Evolutionary conservation across 192 early-diverging fungal species (phyloP), one percentile per base, ranked within the genome.

Genomic region (Phlyctochytrium bullatum): DNA sequence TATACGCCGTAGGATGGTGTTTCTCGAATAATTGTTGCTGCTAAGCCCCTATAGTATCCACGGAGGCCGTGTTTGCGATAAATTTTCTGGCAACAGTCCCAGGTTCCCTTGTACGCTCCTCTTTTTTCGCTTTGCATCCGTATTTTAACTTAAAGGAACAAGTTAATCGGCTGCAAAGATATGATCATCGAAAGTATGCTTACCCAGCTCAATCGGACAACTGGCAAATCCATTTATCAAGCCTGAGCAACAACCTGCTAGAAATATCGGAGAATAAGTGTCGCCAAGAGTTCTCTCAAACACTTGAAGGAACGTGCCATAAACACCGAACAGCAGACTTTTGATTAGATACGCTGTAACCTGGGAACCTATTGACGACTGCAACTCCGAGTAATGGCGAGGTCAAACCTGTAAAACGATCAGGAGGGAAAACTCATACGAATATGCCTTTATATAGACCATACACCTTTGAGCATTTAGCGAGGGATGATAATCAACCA

Each of bases 401-500:
- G 14, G 89, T 84, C 94, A 98, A 95, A 56, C 96, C 96, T 47
- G 20, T 47, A 6, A 20, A 20, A n/a, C n/a, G n/a, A n/a, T n/a
- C n/a, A n/a, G n/a, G n/a, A n/a, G n/a, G n/a, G n/a, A n/a, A n/a
- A n/a, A n/a, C n/a, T n/a, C n/a, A n/a, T n/a, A n/a, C n/a, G n/a
- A n/a, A n/a, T n/a, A n/a, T n/a, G n/a, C n/a, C n/a, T 57, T 94
- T 91, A 83, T 95, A 98, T 52, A 98, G 86, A 67, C 94, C 94
- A 27, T 53, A n/a, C 31, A 80, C 79, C 72, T 69, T n/a, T n/a
- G n/a, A n/a, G n/a, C n/a, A n/a, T n/a, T n/a, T n/a, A n/a, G n/a
- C n/a, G n/a, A n/a, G n/a, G n/a, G n/a, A n/a, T n/a, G n/a, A n/a
- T n/a, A n/a, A n/a, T n/a, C n/a, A n/a, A n/a, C n/a, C n/a, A n/a